Evolutionary conservation across 78 protist genomes (phyloP), one percentile per base, ranked within the genome.

Genomic region (Pelomyxa schiedti): DNA sequence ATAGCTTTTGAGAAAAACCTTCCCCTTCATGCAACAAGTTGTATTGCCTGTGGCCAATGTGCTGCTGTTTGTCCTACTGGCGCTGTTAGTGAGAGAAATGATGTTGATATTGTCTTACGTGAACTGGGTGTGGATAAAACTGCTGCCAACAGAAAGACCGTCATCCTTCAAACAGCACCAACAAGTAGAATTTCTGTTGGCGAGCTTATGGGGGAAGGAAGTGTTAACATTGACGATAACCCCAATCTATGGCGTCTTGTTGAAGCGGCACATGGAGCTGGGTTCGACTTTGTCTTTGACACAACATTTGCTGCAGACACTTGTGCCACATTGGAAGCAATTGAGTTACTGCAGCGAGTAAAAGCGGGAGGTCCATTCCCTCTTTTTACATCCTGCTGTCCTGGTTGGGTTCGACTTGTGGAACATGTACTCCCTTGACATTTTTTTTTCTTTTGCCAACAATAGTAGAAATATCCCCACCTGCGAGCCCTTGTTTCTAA

Each of bases 381-480:
- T 7, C 39, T 86, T 69, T 53, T 86, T 41, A 86, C 90, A 26
- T 70, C 80, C 36, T 86, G 90, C 78, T 86, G 86, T 70, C 90
- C 90, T 22, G 86, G 65, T 39, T 86, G 90, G 90, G 40, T 81
- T 36, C 75, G 30, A 9, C 30, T 69, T 28, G 3, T 4, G 9
- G 72, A 68, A 26, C 38, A 68, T 40, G 8, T 4, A 5, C 8
- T n/a, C n/a, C n/a, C n/a, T n/a, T n/a, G n/a, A n/a, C n/a, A n/a
- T n/a, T n/a, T n/a, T n/a, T n/a, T n/a, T n/a, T n/a, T n/a, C n/a
- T n/a, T n/a, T n/a, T n/a, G n/a, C n/a, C n/a, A n/a, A n/a, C n/a
- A n/a, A n/a, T n/a, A n/a, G n/a, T 47, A 47, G 58, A 47, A 47
- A 47, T 47, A 47, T 16, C 58, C 58, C 32, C 58, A 47, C 58